These are phyloP conservation scores for Pleurotus eryngii DNA, from an alignment of 768 basidiomycete genomes.

Conservation along the genomic window DNA sequence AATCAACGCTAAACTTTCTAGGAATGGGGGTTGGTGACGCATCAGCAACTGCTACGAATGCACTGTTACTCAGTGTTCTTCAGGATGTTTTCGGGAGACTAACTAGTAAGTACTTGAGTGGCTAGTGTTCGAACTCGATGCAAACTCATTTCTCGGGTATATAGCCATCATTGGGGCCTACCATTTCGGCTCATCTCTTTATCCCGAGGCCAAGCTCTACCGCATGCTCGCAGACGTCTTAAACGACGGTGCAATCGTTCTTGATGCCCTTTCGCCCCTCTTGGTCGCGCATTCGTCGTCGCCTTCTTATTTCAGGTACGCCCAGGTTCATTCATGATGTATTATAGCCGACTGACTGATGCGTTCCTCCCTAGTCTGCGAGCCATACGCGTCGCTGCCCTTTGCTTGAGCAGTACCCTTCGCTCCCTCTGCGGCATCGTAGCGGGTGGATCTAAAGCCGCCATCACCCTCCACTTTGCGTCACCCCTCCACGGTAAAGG, in stretches of 20 bases:
- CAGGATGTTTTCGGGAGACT: conserved; percentile 64
- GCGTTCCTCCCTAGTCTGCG: conserved; percentile 18
- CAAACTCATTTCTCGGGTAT: background rate
- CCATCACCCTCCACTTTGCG: conserved; percentile 65
- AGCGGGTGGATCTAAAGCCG: conserved; percentile 68
- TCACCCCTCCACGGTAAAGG: conserved; percentile 46
- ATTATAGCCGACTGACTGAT: no score
- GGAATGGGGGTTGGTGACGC: conserved; percentile 72
- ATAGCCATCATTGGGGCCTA: conserved; percentile 64
- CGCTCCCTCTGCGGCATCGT: conserved; percentile 60
- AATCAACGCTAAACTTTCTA: conserved; percentile 14
- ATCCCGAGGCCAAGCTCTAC: conserved; percentile 69
- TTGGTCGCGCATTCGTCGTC: conserved; percentile 34
- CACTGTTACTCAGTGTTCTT: conserved; percentile 59
- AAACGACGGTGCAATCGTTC: conserved; percentile 57
- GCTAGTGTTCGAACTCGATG: background rate
- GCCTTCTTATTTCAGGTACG: background rate
- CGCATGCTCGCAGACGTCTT: conserved; percentile 64
- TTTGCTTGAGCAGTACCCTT: conserved; percentile 59
- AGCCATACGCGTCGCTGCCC: conserved; percentile 40
- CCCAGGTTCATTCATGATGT: background rate
- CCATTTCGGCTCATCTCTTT: conserved; percentile 58
- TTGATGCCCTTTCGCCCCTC: conserved; percentile 59
- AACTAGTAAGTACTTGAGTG: conserved; percentile 59
- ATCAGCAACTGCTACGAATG: conserved; percentile 62